These are phyloP conservation scores for Cryphonectria naterciae DNA, from an alignment of 2,329 filamentous ascomycete species.

Conservation along the genomic window DNA sequence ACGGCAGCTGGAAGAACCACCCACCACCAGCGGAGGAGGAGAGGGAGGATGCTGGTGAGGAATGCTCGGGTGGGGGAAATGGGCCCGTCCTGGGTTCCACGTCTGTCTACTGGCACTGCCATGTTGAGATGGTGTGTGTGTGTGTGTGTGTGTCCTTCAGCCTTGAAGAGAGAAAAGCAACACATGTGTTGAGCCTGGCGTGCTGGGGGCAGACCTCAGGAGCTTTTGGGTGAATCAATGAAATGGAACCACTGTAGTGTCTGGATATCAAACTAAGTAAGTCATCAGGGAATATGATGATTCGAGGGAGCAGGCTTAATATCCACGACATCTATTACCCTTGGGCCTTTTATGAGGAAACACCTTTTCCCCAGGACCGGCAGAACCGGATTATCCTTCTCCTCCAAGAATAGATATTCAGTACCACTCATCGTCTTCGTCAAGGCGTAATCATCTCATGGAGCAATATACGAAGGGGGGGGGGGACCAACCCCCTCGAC, in stretches of 20 bases:
- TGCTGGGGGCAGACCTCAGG: neutral
- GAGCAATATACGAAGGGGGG: neutral
- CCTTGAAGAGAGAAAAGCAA: neutral
- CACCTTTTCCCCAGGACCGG: neutral
- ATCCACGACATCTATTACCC: neutral
- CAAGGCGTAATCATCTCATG: constrained; percentile 16
- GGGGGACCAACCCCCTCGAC: neutral
- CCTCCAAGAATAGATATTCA: constrained; percentile 10
- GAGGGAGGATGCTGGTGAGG: constrained; percentile 29
- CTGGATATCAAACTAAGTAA: neutral
- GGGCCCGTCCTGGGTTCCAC: constrained; percentile 34
- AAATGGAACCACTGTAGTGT: neutral
- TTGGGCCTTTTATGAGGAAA: neutral
- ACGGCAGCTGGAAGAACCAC: constrained; percentile 35
- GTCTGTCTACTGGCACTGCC: constrained; percentile 32
- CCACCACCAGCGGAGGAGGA: constrained; percentile 38
- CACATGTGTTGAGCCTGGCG: constrained; percentile 20
- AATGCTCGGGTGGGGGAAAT: constrained; percentile 34
- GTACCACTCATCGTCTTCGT: constrained; percentile 16
- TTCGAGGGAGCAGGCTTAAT: neutral
- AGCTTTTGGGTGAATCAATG: neutral
- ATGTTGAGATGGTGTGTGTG: constrained; percentile 29
- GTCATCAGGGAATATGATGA: neutral
- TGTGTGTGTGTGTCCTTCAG: neutral
- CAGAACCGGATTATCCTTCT: neutral